Evolutionary conservation across 2,329 filamentous ascomycete species (phyloP), one percentile per base, ranked within the genome.

Genomic region (Tolypocladium guangdongense): DNA sequence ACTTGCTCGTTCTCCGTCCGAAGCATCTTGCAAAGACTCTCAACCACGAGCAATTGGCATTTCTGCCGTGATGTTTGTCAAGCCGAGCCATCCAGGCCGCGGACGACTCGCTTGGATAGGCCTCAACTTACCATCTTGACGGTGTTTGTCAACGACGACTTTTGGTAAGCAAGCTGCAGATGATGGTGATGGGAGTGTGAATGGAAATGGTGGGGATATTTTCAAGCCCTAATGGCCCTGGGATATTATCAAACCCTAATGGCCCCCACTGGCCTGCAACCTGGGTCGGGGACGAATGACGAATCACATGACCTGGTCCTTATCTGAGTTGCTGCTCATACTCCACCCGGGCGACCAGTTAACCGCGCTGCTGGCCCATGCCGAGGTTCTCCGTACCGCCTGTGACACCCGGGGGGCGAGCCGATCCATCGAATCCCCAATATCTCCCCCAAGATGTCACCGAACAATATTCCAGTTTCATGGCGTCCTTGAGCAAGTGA

Each of bases 11-110:
- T 73, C 74, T 76, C 75, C 63, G 62, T 88, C 88, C 91, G 92
- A 96, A 96, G 90, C 90, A 95, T 90, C 89, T 96, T 96, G 92
- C 90, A 82, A 79, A 78, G 88, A 93, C 87, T 87, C 86, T 81
- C 64, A 51, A 58, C 59, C 67, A 69, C 65, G 65, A 71, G 65
- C 66, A 69, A 64, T 63, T 65, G 70, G 66, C 72, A 73, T 74
- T 75, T 75, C 72, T 74, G 70, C 68, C 69, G 55, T 50, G 60
- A 62, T 58, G 62, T 60, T 62, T 59, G 54, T 16, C 20, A 36
- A 20, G 16, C 33, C 32, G 30, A 12, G 33, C 36, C 27, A 22
- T 18, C 32, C 37, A 16, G 7, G 41, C 16, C 20, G 46, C 30
- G 7, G 49, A 32, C 16, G 24, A 4, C 35, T 54, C 59, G 58